Evolutionary conservation across 441 rosid genomes (phyloP).

Genomic region (Adansonia rubrostipa): DNA sequence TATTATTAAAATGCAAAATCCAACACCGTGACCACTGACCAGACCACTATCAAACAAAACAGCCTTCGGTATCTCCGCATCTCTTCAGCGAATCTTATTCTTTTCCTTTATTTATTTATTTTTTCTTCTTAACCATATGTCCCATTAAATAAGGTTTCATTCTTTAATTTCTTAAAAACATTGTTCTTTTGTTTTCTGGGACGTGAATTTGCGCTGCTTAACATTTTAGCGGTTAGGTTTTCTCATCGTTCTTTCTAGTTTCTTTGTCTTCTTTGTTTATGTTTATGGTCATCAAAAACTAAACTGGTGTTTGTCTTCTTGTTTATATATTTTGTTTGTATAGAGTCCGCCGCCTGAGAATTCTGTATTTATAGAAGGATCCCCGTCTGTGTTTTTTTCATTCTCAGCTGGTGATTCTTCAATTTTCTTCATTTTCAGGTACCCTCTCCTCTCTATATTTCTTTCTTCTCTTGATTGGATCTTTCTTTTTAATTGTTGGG

Average conservation of each 20-base stretch:
- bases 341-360: constrained; percentile 22
- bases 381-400: constrained; percentile 38
- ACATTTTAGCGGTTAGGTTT: constrained; percentile 14
- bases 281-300: not conserved
- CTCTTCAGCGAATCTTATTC: constrained; percentile 28
- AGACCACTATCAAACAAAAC: not conserved
- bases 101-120: not conserved
- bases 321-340: not conserved
- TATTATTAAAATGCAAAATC: no score
- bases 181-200: not conserved
- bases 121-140: not conserved
- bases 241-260: not conserved
- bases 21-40: no score
- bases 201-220: not conserved
- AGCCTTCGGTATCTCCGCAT: constrained; percentile 36
- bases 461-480: not conserved
- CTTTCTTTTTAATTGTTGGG: not conserved
- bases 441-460: not conserved
- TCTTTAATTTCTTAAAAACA: not conserved
- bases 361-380: constrained; percentile 26
- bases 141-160: not conserved
- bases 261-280: not conserved
- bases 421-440: constrained; percentile 46
- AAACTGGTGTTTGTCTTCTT: not conserved
- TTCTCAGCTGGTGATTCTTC: constrained; percentile 36